Evolutionary conservation across 2,329 filamentous ascomycete genomes (phyloP).

Genomic region (Ceratocystis ficicola): DNA sequence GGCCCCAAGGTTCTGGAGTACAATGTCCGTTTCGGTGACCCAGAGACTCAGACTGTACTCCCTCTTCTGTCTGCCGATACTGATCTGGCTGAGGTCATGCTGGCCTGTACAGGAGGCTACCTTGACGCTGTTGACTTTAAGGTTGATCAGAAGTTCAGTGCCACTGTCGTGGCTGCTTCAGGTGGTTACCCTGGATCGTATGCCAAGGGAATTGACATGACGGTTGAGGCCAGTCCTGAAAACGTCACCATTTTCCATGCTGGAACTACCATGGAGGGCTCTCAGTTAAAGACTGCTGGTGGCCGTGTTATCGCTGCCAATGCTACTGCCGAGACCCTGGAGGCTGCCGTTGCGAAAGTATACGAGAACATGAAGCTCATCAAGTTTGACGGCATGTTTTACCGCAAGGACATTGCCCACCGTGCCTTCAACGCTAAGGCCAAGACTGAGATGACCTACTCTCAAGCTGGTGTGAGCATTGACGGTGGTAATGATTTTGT

Average conservation of each 20-base stretch:
- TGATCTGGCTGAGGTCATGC: constrained; percentile 79
- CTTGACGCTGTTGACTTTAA: constrained; percentile 58
- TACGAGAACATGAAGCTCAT: constrained; percentile 67
- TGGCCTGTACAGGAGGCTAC: constrained; percentile 66
- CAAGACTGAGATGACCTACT: constrained; percentile 61
- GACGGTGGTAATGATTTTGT: constrained; percentile 90
- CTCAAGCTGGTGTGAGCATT: constrained; percentile 84
- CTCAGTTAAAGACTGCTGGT: constrained; percentile 61
- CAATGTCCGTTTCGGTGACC: constrained; percentile 86
- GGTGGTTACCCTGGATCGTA: constrained; percentile 84
- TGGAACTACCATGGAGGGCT: constrained; percentile 57
- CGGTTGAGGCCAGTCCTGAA: constrained; percentile 35
- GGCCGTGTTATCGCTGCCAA: constrained; percentile 92
- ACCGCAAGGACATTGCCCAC: constrained; percentile 82
- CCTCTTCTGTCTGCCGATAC: constrained; percentile 64
- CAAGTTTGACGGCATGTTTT: constrained; percentile 81
- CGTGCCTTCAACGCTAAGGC: constrained; percentile 46
- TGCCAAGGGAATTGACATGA: constrained; percentile 58
- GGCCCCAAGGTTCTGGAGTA: constrained; percentile 83
- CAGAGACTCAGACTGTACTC: constrained; percentile 78
- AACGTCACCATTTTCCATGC: constrained; percentile 79
- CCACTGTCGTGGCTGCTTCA: constrained; percentile 87
- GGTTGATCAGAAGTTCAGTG: constrained; percentile 58
- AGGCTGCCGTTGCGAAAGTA: constrained; percentile 74
- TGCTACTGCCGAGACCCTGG: constrained; percentile 57